Evolutionary conservation across 352 stramenopile genomes (phyloP).

Genomic region (Pythium scleroteichum): DNA sequence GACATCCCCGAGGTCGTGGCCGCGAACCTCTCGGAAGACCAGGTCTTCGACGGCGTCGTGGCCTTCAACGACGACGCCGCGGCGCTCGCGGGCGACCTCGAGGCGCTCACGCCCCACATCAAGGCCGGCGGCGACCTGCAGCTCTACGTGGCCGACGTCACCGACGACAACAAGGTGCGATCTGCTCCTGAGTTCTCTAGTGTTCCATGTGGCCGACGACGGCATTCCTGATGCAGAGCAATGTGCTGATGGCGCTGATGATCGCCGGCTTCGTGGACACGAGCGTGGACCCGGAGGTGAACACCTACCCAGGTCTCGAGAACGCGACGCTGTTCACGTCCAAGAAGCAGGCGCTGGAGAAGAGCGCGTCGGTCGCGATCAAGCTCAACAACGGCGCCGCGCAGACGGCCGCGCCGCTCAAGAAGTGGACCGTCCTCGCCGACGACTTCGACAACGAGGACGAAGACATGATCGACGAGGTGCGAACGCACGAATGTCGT

Average conservation of each 20-base stretch:
- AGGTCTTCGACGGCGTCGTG: constrained; percentile 54
- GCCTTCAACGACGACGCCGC: constrained; percentile 55
- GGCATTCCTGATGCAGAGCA: constrained; percentile 39
- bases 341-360: constrained; percentile 67
- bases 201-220: too few species aligned
- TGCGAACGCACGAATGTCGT: constrained; percentile 2
- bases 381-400: constrained; percentile 48
- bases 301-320: constrained; percentile 44
- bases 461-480: constrained; percentile 79
- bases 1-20: constrained; percentile 46
- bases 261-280: constrained; percentile 74
- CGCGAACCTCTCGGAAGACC: constrained; percentile 30
- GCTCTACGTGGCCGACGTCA: constrained; percentile 50
- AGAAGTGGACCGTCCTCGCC: constrained; percentile 74
- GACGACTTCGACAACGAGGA: constrained; percentile 66
- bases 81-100: constrained; percentile 43
- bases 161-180: constrained; percentile 62
- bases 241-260: constrained; percentile 77
- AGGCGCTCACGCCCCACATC: constrained; percentile 45
- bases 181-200: too few species aligned
- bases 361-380: constrained; percentile 45
- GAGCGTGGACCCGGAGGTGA: constrained; percentile 32
- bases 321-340: constrained; percentile 47
- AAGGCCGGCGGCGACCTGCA: constrained; percentile 57
- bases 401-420: constrained; percentile 32